These are phyloP conservation scores for Lithospermum erythrorhizon DNA, from an alignment of 257 asterid genomes.

Conservation along the genomic window DNA sequence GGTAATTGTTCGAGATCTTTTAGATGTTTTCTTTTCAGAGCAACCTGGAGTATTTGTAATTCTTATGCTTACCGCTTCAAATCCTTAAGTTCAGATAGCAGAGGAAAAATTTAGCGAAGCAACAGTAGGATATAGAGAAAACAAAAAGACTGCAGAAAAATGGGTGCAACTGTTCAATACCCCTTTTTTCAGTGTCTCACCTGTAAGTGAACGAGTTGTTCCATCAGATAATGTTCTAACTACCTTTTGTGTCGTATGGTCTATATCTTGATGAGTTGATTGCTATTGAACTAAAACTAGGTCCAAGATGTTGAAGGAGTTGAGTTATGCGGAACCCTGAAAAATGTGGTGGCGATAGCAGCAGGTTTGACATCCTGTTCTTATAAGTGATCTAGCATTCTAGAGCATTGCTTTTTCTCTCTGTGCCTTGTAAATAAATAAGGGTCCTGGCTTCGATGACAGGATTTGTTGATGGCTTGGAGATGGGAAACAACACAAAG, in stretches of 20 bases:
- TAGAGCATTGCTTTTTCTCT: neutral
- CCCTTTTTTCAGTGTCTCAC: conserved; percentile 59
- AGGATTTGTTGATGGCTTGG: conserved; percentile 91
- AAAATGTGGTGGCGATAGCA: conserved; percentile 80
- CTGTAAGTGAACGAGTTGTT: conserved; percentile 38
- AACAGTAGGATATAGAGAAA: conserved; percentile 62
- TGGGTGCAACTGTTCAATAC: conserved; percentile 78
- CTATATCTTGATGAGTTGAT: neutral
- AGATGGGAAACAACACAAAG: conserved; percentile 93
- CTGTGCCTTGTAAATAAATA: neutral
- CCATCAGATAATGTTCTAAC: neutral
- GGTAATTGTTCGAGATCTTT: conserved; percentile 24
- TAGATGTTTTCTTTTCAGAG: neutral
- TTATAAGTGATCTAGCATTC: conserved; percentile 5
- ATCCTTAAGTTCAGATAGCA: conserved; percentile 48
- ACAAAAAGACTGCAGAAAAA: conserved; percentile 60
- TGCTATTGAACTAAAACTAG: conserved; percentile 20
- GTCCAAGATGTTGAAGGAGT: conserved; percentile 97
- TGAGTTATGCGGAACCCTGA: conserved; percentile 84
- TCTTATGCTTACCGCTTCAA: neutral
- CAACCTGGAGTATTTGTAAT: neutral
- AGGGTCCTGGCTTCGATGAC: conserved; percentile 10
- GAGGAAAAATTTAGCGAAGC: conserved; percentile 90
- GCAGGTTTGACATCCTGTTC: conserved; percentile 40
- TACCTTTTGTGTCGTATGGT: neutral